These are phyloP conservation scores for Sporothrix luriei DNA, from an alignment of 2,329 filamentous ascomycete genomes.

Conservation along the genomic window DNA sequence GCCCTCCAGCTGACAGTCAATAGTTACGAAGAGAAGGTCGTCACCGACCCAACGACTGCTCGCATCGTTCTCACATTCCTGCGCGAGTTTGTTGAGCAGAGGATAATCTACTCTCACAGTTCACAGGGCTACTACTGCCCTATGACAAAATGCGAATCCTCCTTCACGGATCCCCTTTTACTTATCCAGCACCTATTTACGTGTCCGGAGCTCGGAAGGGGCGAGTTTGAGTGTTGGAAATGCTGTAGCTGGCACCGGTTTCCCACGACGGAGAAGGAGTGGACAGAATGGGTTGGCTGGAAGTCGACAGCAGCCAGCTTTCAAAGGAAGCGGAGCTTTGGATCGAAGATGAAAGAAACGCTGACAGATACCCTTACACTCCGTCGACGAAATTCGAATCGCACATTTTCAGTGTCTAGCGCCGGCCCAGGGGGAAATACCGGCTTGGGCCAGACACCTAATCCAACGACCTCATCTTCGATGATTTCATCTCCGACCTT, in stretches of 20 bases:
- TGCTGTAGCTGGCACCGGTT: slow-evolving; percentile 40
- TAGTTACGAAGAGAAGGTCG: slow-evolving; percentile 41
- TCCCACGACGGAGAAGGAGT: slow-evolving; percentile 42
- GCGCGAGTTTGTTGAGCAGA: slow-evolving; percentile 39
- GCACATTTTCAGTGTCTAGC: slow-evolving; percentile 9
- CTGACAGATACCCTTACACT: slow-evolving; percentile 32
- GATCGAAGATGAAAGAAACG: slow-evolving; percentile 39
- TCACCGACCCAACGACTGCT: slow-evolving; percentile 39
- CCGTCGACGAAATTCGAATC: slow-evolving; percentile 24
- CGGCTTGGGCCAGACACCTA: background rate
- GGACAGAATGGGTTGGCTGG: slow-evolving; percentile 40
- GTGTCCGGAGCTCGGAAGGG: slow-evolving; percentile 39
- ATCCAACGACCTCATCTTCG: background rate
- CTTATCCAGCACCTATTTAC: slow-evolving; percentile 41
- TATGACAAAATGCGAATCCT: slow-evolving; percentile 39
- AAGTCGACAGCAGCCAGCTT: slow-evolving; percentile 34
- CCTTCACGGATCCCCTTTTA: slow-evolving; percentile 37
- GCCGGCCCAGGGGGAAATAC: background rate
- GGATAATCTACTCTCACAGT: slow-evolving; percentile 34
- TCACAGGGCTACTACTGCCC: slow-evolving; percentile 39
- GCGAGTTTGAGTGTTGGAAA: slow-evolving; percentile 41
- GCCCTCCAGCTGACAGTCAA: background rate
- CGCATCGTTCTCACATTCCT: slow-evolving; percentile 41
- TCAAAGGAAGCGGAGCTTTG: slow-evolving; percentile 39
- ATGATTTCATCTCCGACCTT: background rate